Evolutionary conservation across 129 eudicot genomes (phyloP).

Genomic region (Chrysanthemum makinoi): DNA sequence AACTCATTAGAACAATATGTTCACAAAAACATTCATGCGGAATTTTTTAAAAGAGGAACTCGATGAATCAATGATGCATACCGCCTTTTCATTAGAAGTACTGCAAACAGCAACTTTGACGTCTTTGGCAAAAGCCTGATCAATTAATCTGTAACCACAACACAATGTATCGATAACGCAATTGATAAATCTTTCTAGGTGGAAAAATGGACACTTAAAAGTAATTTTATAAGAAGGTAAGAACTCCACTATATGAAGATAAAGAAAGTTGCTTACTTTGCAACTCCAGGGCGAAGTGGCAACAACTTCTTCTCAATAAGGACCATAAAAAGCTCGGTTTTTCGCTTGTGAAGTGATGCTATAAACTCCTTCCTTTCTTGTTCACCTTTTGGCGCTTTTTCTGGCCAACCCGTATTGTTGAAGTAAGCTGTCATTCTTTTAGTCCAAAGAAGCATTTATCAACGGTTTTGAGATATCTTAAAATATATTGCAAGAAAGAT

Average conservation of each 20-base stretch:
- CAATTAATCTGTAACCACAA: slow-evolving; percentile 61
- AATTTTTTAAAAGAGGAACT: neutral
- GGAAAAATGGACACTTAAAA: too few relatives aligned
- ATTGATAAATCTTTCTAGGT: too few relatives aligned
- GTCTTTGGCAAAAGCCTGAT: slow-evolving; percentile 86
- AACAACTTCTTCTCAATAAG: slow-evolving; percentile 91
- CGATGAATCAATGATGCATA: slow-evolving; percentile 38
- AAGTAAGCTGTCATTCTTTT: slow-evolving; percentile 97
- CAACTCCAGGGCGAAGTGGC: slow-evolving; percentile 98
- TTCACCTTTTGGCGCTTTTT: slow-evolving; percentile 84
- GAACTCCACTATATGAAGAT: neutral
- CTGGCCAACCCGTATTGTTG: slow-evolving; percentile 87
- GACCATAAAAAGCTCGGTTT: slow-evolving; percentile 91
- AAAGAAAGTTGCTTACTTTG: slow-evolving; percentile 56
- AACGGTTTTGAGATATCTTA: neutral
- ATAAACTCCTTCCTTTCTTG: slow-evolving; percentile 83
- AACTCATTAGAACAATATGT: neutral
- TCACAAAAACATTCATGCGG: neutral
- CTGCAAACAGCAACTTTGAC: slow-evolving; percentile 99
- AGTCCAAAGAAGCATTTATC: slow-evolving; percentile 19
- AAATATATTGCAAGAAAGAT: neutral
- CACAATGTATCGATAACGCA: neutral
- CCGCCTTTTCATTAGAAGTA: slow-evolving; percentile 99
- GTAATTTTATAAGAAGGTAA: neutral
- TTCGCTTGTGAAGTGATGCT: slow-evolving; percentile 94